A percentile compares a stretch with the other conserved stretches of the same genome.
These are phyloP conservation scores for Pichia sp. DNA, from an alignment of 1,139 yeast genomes.

Conservation along the genomic window DNA sequence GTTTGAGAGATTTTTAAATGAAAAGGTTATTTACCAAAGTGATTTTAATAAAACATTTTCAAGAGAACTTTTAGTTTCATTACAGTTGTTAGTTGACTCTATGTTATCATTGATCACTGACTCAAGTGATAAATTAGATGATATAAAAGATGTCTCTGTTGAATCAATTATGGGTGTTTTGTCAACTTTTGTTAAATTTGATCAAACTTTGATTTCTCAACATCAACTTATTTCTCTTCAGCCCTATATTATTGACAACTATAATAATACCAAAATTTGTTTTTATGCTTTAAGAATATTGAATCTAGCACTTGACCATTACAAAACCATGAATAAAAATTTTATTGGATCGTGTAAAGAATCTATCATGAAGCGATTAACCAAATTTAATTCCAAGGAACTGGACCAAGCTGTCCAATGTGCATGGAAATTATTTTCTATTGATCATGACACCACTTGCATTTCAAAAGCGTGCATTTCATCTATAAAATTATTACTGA, in stretches of 20 bases:
- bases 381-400: constrained; percentile 53
- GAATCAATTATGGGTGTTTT: constrained; percentile 42
- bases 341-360: constrained; percentile 48
- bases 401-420: constrained; percentile 66
- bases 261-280: constrained; percentile 33
- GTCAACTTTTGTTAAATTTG: constrained; percentile 47
- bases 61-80: constrained; percentile 15
- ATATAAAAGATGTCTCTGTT: constrained; percentile 16
- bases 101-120: constrained; percentile 30
- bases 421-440: constrained; percentile 41
- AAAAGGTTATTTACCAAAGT: constrained; percentile 33
- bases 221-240: constrained; percentile 58
- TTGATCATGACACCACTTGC: constrained; percentile 35
- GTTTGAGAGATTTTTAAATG: constrained; percentile 41
- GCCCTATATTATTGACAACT: constrained; percentile 50
- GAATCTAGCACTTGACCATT: constrained; percentile 39
- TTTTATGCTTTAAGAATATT: constrained; percentile 50
- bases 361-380: constrained; percentile 46
- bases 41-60: constrained; percentile 19
- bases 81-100: constrained; percentile 27
- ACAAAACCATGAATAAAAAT: constrained; percentile 40
- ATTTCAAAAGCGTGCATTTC: constrained; percentile 52
- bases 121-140: background rate
- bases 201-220: constrained; percentile 48
- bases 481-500: constrained; percentile 38